Evolutionary conservation across 345 rosid genomes (phyloP).

Genomic region (Eucalyptus erythrocorys): DNA sequence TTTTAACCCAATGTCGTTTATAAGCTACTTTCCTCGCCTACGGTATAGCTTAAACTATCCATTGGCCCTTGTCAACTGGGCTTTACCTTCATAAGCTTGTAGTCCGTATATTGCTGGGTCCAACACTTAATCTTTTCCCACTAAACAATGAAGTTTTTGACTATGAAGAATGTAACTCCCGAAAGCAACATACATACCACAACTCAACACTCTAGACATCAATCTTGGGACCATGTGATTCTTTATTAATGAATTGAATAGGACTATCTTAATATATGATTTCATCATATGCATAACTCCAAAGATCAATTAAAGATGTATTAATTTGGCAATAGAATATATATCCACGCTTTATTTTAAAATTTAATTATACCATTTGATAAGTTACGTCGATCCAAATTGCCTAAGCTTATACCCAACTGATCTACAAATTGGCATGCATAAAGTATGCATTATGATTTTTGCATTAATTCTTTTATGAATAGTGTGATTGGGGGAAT

Average conservation of each 20-base stretch:
- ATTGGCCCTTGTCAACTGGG: neutral
- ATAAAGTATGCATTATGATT: neutral
- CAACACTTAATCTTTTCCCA: neutral
- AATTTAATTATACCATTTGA: neutral
- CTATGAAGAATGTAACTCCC: neutral
- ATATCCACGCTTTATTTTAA: neutral
- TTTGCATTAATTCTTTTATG: neutral
- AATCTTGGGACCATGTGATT: neutral
- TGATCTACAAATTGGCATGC: neutral
- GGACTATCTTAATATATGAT: neutral
- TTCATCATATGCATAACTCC: neutral
- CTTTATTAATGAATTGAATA: neutral
- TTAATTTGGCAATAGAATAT: neutral
- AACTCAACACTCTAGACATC: neutral
- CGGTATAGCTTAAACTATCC: neutral
- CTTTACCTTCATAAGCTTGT: neutral
- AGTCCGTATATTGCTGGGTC: neutral
- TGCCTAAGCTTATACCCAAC: neutral
- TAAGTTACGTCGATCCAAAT: neutral
- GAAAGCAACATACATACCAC: neutral
- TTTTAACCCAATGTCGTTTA: neutral
- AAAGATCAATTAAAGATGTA: neutral
- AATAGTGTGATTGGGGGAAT: neutral
- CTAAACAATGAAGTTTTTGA: neutral
- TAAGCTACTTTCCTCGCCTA: neutral